Evolutionary conservation across 2,329 filamentous ascomycete species (phyloP).

Genomic region (Neonectria sp.): DNA sequence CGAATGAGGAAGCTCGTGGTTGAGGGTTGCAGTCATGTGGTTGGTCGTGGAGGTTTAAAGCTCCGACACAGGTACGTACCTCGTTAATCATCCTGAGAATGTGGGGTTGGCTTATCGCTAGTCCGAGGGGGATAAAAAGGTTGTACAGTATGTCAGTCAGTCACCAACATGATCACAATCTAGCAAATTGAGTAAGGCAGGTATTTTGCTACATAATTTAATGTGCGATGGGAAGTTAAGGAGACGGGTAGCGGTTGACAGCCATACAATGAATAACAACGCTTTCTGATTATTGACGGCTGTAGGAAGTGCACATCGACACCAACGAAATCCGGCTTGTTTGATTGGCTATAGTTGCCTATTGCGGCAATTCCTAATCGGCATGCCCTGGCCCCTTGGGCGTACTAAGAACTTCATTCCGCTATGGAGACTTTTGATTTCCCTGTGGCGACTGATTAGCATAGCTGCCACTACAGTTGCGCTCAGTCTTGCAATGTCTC

Average conservation of each 20-base stretch:
- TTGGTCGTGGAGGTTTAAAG: conserved; percentile 19
- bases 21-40: conserved; percentile 24
- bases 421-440: too few relatives aligned
- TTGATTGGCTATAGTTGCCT: neutral
- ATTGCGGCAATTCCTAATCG: neutral
- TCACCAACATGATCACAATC: neutral
- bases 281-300: neutral
- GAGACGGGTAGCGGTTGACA: neutral
- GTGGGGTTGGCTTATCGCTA: conserved; percentile 9
- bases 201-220: neutral
- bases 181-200: neutral
- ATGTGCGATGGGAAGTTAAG: neutral
- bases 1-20: conserved; percentile 29
- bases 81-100: conserved; percentile 29
- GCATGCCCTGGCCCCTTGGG: too few relatives aligned
- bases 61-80: conserved; percentile 28
- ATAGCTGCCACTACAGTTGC: neutral
- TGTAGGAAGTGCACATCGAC: neutral
- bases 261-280: neutral
- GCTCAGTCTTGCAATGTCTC: too few relatives aligned
- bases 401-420: too few relatives aligned
- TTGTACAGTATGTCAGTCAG: neutral
- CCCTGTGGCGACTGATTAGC: too few relatives aligned
- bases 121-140: neutral
- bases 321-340: neutral